Evolutionary conservation across 805 yeast species (phyloP).

Genomic region (Cyberlindnera euphorbiae): DNA sequence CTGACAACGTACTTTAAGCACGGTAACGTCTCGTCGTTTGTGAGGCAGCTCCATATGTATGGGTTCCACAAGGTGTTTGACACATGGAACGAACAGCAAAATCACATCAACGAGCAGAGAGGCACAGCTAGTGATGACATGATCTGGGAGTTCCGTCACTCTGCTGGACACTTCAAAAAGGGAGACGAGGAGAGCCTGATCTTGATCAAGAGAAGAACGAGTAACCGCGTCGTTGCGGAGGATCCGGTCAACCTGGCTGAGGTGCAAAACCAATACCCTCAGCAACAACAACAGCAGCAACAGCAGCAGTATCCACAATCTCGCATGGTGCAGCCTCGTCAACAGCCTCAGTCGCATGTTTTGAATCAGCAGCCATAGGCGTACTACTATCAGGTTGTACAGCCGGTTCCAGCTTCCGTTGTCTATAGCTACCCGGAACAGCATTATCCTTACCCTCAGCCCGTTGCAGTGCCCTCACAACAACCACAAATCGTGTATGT

Average conservation of each 20-base stretch:
- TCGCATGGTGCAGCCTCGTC: background rate
- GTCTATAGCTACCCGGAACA: background rate
- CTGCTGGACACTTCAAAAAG: constrained; percentile 63
- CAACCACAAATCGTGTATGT: constrained; percentile 4
- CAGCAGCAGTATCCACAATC: constrained; percentile 11
- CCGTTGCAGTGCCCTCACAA: background rate
- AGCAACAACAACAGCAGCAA: background rate
- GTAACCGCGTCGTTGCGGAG: constrained; percentile 18
- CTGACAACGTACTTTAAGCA: constrained; percentile 83
- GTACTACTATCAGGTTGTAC: constrained; percentile 5
- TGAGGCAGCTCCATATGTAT: constrained; percentile 92
- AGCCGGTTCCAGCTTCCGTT: background rate
- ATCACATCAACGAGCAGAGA: constrained; percentile 1
- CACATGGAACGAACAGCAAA: constrained; percentile 15
- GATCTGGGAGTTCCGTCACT: constrained; percentile 79
- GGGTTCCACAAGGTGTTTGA: constrained; percentile 78
- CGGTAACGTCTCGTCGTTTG: constrained; percentile 90
- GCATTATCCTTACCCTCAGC: background rate
- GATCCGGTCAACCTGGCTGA: constrained; percentile 15
- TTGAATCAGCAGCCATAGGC: background rate
- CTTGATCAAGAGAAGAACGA: constrained; percentile 58
- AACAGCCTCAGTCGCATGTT: background rate
- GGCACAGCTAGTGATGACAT: constrained; percentile 20
- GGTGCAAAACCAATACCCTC: background rate
- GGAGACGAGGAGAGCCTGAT: constrained; percentile 65